Evolutionary conservation across 345 rosid species (phyloP), one percentile per base, ranked within the genome.

Genomic region (Garcia nutans): DNA sequence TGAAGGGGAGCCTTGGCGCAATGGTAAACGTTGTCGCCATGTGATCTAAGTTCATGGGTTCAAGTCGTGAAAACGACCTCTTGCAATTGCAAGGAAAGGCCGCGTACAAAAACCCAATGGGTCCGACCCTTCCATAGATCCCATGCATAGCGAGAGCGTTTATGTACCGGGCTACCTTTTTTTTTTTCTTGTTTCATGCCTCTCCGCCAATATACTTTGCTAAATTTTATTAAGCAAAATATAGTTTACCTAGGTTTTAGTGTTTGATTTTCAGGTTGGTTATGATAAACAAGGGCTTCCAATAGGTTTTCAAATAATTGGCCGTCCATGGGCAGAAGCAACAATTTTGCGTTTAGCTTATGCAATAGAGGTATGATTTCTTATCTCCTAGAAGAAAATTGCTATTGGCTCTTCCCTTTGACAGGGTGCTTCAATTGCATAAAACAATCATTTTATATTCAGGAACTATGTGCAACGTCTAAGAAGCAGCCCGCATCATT

Each of bases 221-320:
- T 37, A 13, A 33, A 63, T 5, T 31, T 33, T 63, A 10, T 33
- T 33, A 44, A 28, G 65, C 24, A 65, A 49, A 28, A 68, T 68
- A n/a, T 13, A 41, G 58, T 10, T 72, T 42, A 73, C 24, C n/a
- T 19, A 6, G 26, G 70, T 1, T 12, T 54, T 49, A 16, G 17
- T 42, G 70, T 44, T 60, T 28, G 66, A n/a, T 56, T 26, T 75
- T 50, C 87, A 93, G 97, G 82, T 93, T 60, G 97, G 98, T 44
- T 90, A 91, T 81, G 97, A 91, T 82, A 91, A 90, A 80, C 86
- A 89, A 80, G 97, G 97, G 70, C 95, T 91, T 76, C 97, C 97
- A 2, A 88, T 93, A 41, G 98, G 98, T 70, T 74, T 93, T 78
- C 97, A 93, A 71, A 84, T 90, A 58, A 89, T 93, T 33, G 92